A percentile compares a stretch with the other conserved stretches of the same genome.
phyloP scores from a whole-genome alignment of 2,329 filamentous ascomycete species.

The Ampelomyces quisqualis region DNA sequence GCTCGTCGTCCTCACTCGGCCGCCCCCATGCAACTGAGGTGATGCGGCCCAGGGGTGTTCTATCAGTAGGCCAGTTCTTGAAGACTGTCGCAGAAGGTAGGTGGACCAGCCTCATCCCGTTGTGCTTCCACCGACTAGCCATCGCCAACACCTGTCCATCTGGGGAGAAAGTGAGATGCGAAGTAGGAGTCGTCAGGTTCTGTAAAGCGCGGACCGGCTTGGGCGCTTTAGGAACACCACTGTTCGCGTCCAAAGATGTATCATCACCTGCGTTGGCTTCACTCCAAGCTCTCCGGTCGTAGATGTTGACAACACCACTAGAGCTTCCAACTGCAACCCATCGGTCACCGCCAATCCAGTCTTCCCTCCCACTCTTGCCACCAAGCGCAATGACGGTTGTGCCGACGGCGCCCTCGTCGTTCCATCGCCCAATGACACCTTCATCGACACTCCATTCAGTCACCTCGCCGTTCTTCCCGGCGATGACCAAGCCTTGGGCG shows the following conservation, averaged over 20 bases:
- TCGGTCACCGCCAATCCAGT: slow-evolving; percentile 70
- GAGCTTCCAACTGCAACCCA: slow-evolving; percentile 88
- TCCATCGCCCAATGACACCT: slow-evolving; percentile 78
- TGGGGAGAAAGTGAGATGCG: slow-evolving; percentile 75
- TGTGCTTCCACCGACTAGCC: slow-evolving; percentile 81
- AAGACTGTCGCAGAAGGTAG: slow-evolving; percentile 91
- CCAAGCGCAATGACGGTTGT: slow-evolving; percentile 82
- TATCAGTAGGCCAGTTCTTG: slow-evolving; percentile 92
- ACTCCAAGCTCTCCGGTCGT: slow-evolving; percentile 72
- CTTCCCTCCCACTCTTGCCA: slow-evolving; percentile 62
- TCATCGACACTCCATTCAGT: slow-evolving; percentile 79
- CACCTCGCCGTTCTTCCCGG: slow-evolving; percentile 83
- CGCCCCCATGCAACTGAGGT: slow-evolving; percentile 56
- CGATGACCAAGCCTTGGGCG: slow-evolving; percentile 76
- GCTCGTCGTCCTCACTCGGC: slow-evolving; percentile 51
- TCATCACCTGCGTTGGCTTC: slow-evolving; percentile 26
- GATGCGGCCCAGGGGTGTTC: slow-evolving; percentile 83
- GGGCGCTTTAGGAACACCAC: slow-evolving; percentile 64
- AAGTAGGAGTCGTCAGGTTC: slow-evolving; percentile 84
- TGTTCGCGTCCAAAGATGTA: slow-evolving; percentile 31
- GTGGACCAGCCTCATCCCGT: slow-evolving; percentile 84
- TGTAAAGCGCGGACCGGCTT: slow-evolving; percentile 73
- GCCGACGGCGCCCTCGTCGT: slow-evolving; percentile 84
- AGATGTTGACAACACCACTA: slow-evolving; percentile 89
- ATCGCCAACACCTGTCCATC: slow-evolving; percentile 90